Evolutionary conservation across 106 monocot genomes (phyloP), one percentile per base, ranked within the genome.

Genomic region (Amphibolis antarctica): DNA sequence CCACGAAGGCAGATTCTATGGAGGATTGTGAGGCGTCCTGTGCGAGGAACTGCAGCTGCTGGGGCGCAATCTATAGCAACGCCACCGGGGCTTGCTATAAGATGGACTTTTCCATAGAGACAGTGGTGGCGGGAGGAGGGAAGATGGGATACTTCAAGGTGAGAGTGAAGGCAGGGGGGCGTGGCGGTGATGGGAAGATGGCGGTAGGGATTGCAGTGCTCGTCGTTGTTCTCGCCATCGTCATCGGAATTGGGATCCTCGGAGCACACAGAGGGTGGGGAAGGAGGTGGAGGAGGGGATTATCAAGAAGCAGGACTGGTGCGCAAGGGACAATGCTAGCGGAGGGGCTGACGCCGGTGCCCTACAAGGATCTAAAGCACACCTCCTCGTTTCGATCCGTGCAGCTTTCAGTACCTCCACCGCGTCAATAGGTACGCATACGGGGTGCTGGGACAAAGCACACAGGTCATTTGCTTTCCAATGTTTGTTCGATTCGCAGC

Each of bases 131-230:
- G 26, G 75, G 36, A 12, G 81, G 55, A 9, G 78, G 79, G 66
- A 83, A 73, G 72, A 27, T 61, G 21, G 93, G 88, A 0, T 93
- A 85, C 71, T 93, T 93, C 65, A 93, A 93, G 75, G 78, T 88
- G 30, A 42, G 25, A 11, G 14, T 56, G 1, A 27, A 1, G 26
- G 24, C 22, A 13, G 23, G 12, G 15, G 26, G 56, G 12, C 13
- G 25, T 14, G 26, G 56, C 28, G 0, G 13, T 18, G 25, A 25
- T 10, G 19, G 52, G 9, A 67, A 55, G 28, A 65, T 46, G 52
- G 59, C 13, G 5, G 26, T 12, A 26, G 48, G 48, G 48, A 49
- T n/a, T 36, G 36, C 36, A 36, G 7, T 36, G 36, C 36, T 36
- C 7, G 36, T 36, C 7, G 7, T 36, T 7, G 36, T 2, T 36